phyloP scores from a whole-genome alignment of 345 rosid species.

The Turnera subulata region DNA sequence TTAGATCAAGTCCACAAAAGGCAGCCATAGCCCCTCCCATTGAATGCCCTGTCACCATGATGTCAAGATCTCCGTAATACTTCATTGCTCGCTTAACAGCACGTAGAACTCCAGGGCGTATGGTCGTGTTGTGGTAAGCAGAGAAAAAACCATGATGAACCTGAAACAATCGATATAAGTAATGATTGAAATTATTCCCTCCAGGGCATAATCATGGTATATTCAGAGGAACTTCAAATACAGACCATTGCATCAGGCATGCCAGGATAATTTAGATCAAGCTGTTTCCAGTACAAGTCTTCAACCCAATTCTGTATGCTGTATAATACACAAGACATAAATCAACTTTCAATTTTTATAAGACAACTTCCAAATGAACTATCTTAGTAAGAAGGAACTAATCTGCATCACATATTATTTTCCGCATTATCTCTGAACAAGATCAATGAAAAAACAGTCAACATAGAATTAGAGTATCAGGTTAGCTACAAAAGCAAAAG shows the following conservation, averaged over 20 bases:
- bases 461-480: too few relatives aligned
- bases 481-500: too few relatives aligned
- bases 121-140: slow-evolving; percentile 90
- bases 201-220: not conserved
- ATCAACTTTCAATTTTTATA: too few relatives aligned
- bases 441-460: too few relatives aligned
- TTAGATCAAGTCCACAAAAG: slow-evolving; percentile 81
- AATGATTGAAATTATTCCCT: not conserved
- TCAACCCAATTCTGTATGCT: slow-evolving; percentile 93
- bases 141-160: slow-evolving; percentile 91
- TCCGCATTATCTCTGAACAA: too few relatives aligned
- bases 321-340: slow-evolving; percentile 7
- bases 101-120: slow-evolving; percentile 67
- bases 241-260: slow-evolving; percentile 94
- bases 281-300: slow-evolving; percentile 93
- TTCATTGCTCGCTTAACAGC: slow-evolving; percentile 59
- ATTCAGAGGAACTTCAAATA: slow-evolving; percentile 1
- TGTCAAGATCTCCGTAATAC: slow-evolving; percentile 54
- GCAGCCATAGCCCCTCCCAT: slow-evolving; percentile 99
- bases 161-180: slow-evolving; percentile 28
- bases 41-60: slow-evolving; percentile 93
- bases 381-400: too few relatives aligned
- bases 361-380: too few relatives aligned
- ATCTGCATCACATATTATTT: too few relatives aligned
- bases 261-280: slow-evolving; percentile 85